A percentile compares a stretch with the other conserved stretches of the same genome.
phyloP scores from a whole-genome alignment of 2,329 filamentous ascomycete species.

The Fusarium succisae region DNA sequence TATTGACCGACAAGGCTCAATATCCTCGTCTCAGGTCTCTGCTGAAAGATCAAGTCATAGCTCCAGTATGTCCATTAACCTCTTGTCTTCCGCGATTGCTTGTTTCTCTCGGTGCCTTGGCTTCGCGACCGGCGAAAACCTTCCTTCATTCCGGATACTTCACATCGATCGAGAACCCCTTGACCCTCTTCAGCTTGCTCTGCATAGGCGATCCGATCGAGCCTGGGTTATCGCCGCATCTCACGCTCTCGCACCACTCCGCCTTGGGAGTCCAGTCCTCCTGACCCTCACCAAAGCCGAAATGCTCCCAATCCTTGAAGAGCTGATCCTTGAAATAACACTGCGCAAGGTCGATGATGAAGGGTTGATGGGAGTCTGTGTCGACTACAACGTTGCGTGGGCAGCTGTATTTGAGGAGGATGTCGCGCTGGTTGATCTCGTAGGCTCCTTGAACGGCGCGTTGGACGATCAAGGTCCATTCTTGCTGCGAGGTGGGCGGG shows the following conservation, averaged over 20 bases:
- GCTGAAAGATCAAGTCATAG: neutral
- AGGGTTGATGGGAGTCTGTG: neutral
- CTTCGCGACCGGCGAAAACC: accelerated
- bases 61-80: accelerated
- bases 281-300: neutral
- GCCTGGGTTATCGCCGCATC: neutral
- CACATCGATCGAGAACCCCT: accelerated
- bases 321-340: neutral
- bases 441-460: neutral
- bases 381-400: neutral
- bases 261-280: neutral
- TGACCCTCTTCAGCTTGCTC: neutral
- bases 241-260: neutral
- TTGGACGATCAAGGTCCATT: neutral
- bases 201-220: accelerated
- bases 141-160: neutral
- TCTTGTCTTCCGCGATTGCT: accelerated
- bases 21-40: neutral
- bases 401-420: neutral
- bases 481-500: neutral
- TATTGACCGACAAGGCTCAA: neutral
- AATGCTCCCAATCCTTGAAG: neutral
- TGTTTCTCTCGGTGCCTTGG: neutral
- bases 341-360: neutral
- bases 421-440: neutral